These are phyloP conservation scores for Fragaria ananassa DNA, from an alignment of 306 rosid genomes.

Conservation along the genomic window DNA sequence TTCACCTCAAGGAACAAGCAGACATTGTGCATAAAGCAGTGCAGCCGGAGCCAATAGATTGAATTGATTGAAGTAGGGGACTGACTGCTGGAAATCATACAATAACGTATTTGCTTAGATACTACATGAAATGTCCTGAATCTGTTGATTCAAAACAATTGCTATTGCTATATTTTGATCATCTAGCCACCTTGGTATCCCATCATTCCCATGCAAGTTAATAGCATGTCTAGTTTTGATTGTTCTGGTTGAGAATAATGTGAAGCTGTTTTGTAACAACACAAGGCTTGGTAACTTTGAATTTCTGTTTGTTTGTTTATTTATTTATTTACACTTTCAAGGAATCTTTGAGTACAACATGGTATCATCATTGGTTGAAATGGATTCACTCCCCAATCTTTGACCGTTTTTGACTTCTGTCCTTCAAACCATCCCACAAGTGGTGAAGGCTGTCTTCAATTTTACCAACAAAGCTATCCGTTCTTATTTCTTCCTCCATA, in stretches of 20 bases:
- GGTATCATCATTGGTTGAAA: no score
- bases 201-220: background rate
- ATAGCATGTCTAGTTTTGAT: background rate
- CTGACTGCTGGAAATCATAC: background rate
- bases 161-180: background rate
- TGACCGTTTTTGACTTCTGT: background rate
- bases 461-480: no score
- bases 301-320: background rate
- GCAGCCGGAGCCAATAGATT: conserved; percentile 56
- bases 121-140: background rate
- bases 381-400: background rate
- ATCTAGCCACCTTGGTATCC: background rate
- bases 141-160: background rate
- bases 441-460: no score
- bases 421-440: background rate
- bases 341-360: background rate
- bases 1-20: conserved; percentile 81
- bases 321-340: no score
- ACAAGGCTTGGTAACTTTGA: background rate
- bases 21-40: conserved; percentile 78
- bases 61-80: conserved; percentile 19
- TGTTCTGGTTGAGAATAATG: conserved; percentile 1
- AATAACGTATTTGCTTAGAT: background rate
- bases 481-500: no score
- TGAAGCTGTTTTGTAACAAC: background rate